These are phyloP conservation scores for Boechera stricta DNA, from an alignment of 345 rosid genomes.

Conservation along the genomic window DNA sequence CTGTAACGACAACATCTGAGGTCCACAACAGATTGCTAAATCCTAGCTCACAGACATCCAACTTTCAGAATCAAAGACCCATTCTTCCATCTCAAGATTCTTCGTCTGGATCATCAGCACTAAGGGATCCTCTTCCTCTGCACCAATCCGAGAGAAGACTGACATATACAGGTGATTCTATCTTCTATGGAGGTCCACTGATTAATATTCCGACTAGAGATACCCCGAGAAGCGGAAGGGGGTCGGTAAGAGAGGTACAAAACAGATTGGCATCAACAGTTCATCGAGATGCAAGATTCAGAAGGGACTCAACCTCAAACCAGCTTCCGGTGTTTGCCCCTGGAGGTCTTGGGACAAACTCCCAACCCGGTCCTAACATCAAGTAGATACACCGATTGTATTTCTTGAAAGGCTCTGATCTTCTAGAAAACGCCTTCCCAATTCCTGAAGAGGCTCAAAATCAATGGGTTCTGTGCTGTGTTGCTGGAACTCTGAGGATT, in stretches of 20 bases:
- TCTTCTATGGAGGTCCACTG: constrained; percentile 93
- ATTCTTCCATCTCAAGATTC: constrained; percentile 52
- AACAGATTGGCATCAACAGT: constrained; percentile 60
- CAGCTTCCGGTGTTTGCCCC: constrained; percentile 90
- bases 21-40: constrained; percentile 54
- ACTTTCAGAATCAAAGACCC: constrained; percentile 49
- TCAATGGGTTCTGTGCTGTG: constrained; percentile 4
- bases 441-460: constrained; percentile 19
- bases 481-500: constrained; percentile 2
- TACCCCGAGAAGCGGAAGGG: constrained; percentile 55
- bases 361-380: constrained; percentile 53
- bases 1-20: constrained; percentile 68
- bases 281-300: constrained; percentile 72
- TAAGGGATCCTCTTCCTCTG: constrained; percentile 53
- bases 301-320: constrained; percentile 76
- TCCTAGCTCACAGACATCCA: constrained; percentile 43
- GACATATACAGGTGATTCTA: constrained; percentile 81
- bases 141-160: constrained; percentile 62
- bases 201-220: constrained; percentile 62
- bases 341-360: constrained; percentile 52
- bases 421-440: constrained; percentile 20
- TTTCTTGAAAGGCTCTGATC: neutral
- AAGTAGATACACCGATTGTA: constrained; percentile 41
- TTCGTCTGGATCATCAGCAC: constrained; percentile 45
- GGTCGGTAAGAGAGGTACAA: constrained; percentile 57